A percentile compares a stretch with the other conserved stretches of the same genome.
These are phyloP conservation scores for Plectosphaerella plurivora DNA, from an alignment of 2,329 filamentous ascomycete genomes.

Conservation along the genomic window DNA sequence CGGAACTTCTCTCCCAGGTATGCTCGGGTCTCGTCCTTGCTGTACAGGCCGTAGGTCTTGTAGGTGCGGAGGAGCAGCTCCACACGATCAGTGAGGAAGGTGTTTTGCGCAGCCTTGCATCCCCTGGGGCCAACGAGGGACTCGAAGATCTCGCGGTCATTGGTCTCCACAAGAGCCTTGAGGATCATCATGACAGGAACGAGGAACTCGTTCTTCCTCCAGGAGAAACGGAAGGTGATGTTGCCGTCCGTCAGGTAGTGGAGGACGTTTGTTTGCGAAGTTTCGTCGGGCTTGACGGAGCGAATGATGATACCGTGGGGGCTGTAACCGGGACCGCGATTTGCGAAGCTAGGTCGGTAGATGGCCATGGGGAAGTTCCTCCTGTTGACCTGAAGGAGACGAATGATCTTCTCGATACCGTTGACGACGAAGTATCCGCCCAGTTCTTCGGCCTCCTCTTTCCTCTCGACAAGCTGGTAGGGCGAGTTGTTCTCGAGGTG, in stretches of 20 bases:
- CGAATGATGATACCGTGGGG: constrained; percentile 87
- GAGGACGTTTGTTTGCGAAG: constrained; percentile 93
- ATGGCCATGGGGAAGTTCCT: constrained; percentile 96
- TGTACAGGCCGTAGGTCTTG: constrained; percentile 84
- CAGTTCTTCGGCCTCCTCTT: constrained; percentile 94
- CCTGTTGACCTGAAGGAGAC: constrained; percentile 83
- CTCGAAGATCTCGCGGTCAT: constrained; percentile 94
- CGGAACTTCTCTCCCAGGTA: constrained; percentile 91
- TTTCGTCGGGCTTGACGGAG: constrained; percentile 93
- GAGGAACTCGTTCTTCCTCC: constrained; percentile 96
- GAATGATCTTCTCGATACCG: constrained; percentile 94
- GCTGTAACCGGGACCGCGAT: constrained; percentile 82
- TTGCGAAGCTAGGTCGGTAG: constrained; percentile 81
- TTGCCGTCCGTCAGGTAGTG: constrained; percentile 96
- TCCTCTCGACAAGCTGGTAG: constrained; percentile 73
- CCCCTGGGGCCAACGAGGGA: constrained; percentile 76
- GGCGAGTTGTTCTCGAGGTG: constrained; percentile 85
- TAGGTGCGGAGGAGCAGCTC: constrained; percentile 90
- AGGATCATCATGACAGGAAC: constrained; percentile 94
- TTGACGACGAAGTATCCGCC: constrained; percentile 98
- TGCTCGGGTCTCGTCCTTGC: constrained; percentile 72
- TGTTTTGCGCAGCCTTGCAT: constrained; percentile 77
- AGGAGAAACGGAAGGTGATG: constrained; percentile 94
- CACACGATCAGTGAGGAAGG: constrained; percentile 91
- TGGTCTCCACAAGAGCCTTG: constrained; percentile 92